A percentile compares a stretch with the other conserved stretches of the same genome.
Evolutionary conservation across 169 alveolate species (phyloP).

Genomic region (Babesia gibsoni): DNA sequence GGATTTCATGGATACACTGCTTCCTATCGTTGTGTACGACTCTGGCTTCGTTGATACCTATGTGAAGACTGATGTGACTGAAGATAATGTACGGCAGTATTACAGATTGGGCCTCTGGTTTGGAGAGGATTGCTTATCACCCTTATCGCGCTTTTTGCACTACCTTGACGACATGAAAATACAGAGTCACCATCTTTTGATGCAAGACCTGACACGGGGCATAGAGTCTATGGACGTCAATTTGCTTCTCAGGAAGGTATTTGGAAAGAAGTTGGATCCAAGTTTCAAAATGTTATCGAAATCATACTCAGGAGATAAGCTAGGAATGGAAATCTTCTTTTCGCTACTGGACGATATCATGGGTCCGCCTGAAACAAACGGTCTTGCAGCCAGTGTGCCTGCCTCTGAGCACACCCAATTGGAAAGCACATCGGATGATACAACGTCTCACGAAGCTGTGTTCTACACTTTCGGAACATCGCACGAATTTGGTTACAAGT

Average conservation of each 20-base stretch:
- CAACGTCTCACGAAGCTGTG: neutral
- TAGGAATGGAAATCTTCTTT: neutral
- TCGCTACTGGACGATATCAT: conserved; percentile 1
- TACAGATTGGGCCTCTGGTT: conserved; percentile 36
- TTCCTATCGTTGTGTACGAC: conserved; percentile 30
- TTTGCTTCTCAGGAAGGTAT: neutral
- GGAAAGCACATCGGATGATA: neutral
- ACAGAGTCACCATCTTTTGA: neutral
- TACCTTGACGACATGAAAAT: conserved; percentile 19
- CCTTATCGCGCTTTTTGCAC: conserved; percentile 16
- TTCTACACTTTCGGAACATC: conserved; percentile 30
- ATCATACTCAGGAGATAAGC: neutral
- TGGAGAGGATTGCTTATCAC: conserved; percentile 29
- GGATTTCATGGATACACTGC: conserved; percentile 41
- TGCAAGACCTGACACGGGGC: conserved; percentile 1
- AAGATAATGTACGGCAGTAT: conserved; percentile 8
- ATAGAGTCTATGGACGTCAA: neutral
- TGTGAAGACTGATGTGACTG: conserved; percentile 26
- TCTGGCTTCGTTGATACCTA: conserved; percentile 24
- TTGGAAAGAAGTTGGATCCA: neutral
- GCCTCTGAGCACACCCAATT: neutral
- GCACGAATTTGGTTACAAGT: conserved; percentile 13
- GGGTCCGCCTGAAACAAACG: conserved; percentile 20
- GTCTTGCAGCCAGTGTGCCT: neutral
- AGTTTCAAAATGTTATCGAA: neutral